These are phyloP conservation scores for Colletotrichum sp. DNA, from an alignment of 2,329 filamentous ascomycete genomes.

Conservation along the genomic window DNA sequence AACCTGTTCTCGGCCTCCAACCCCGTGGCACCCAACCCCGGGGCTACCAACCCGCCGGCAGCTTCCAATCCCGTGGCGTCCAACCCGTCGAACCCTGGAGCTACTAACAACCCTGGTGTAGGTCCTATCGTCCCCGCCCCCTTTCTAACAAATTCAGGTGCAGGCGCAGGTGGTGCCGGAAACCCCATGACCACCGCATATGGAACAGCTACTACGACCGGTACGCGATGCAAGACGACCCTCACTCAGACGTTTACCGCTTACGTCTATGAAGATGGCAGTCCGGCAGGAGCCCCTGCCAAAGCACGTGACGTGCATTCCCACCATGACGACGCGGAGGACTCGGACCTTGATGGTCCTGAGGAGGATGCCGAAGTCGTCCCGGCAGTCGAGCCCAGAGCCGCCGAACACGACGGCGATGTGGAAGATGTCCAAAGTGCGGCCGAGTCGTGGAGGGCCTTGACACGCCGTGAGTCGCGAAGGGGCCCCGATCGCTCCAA, in stretches of 20 bases:
- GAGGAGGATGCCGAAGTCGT: not conserved
- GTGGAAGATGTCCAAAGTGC: not conserved
- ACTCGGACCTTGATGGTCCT: not conserved
- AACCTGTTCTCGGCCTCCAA: not conserved
- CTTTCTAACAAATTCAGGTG: conserved; percentile 4
- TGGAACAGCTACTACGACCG: conserved; percentile 4
- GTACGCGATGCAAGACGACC: conserved; percentile 16
- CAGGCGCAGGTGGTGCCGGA: not conserved
- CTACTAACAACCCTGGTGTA: not conserved
- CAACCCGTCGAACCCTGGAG: not conserved
- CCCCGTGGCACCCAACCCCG: not conserved
- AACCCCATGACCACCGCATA: conserved; percentile 5
- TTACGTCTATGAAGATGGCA: conserved; percentile 16
- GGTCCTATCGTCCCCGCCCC: conserved; percentile 8
- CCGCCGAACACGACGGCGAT: not conserved
- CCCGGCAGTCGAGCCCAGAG: not conserved
- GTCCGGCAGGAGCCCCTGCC: not conserved
- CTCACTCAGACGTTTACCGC: conserved; percentile 21
- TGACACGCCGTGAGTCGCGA: not conserved
- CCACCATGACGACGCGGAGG: not conserved
- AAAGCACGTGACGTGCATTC: not conserved
- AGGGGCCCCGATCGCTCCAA: not conserved
- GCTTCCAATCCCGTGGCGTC: not conserved
- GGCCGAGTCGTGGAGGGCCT: not conserved
- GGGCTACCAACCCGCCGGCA: not conserved